These are phyloP conservation scores for Fusarium denticulatum DNA, from an alignment of 2,329 filamentous ascomycete species.

Conservation along the genomic window DNA sequence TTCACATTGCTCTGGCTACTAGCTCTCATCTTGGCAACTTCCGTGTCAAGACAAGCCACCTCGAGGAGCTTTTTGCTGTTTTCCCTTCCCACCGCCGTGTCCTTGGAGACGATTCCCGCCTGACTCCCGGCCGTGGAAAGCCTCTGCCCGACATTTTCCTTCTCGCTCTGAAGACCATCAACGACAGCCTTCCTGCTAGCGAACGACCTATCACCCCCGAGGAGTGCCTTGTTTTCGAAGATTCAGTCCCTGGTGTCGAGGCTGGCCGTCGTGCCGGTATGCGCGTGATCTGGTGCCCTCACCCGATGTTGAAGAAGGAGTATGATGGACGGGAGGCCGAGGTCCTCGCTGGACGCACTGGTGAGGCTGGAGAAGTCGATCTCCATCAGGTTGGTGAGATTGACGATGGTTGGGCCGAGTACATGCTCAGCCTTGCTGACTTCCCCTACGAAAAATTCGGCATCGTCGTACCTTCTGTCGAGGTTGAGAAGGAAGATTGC, in stretches of 20 bases:
- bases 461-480: conserved; percentile 58
- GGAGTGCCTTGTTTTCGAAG: conserved; percentile 96
- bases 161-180: conserved; percentile 85
- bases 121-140: conserved; percentile 85
- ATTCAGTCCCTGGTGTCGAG: conserved; percentile 93
- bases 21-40: conserved; percentile 79
- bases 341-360: conserved; percentile 84
- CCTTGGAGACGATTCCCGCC: conserved; percentile 84
- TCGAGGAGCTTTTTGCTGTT: conserved; percentile 66
- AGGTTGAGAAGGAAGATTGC: conserved; percentile 55
- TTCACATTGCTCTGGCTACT: conserved; percentile 88
- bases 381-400: conserved; percentile 65
- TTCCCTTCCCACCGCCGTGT: conserved; percentile 79
- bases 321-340: conserved; percentile 80
- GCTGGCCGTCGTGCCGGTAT: conserved; percentile 90
- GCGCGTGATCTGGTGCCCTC: conserved; percentile 93
- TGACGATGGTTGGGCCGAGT: conserved; percentile 70
- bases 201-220: conserved; percentile 76
- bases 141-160: conserved; percentile 95
- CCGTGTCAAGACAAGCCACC: conserved; percentile 76
- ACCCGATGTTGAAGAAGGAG: conserved; percentile 79
- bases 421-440: conserved; percentile 58
- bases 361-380: conserved; percentile 68
- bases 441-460: conserved; percentile 70
- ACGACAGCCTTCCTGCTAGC: conserved; percentile 72